Base-by-base conservation (phyloP, 2,329 filamentous ascomycete species). In the Simplicillium sp. region DNA sequence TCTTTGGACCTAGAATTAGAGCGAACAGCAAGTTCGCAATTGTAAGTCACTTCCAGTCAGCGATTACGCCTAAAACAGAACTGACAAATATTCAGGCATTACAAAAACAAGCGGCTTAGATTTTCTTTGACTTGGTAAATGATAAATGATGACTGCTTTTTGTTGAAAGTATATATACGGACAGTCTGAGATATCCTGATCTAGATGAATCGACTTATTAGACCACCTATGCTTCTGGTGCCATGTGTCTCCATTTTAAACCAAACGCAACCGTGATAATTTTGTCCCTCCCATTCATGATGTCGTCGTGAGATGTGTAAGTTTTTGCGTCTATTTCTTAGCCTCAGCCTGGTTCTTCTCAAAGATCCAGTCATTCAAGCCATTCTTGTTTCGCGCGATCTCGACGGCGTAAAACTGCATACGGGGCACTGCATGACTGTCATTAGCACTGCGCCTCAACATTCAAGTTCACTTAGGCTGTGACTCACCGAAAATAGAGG, bases 281-380 rank as follows among this genome's bases (percentile, higher is more conserved):
- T 25, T 25, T 25, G 20, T 25, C 20, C 20, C n/a, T n/a, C n/a
- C 20, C 20, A 25, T 25, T 25, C 20, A 9, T 25, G 20, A 25
- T 6, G 20, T 25, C 20, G 20, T 25, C 20, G 20, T 25, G 20
- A 25, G 20, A 6, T 37, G 9, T 34, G 13, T 25, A 14, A 18
- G 6, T 8, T 3, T 15, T 6, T 29, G 15, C 15, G 3, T 11
- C 34, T 39, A 36, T 29, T 42, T 43, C 29, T 44, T 39, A 14
- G 64, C 61, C 60, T 75, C 68, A 42, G 73, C 71, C 54, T 90
- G 80, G 1, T 82, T 77, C 60, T 86, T 75, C 66, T 97, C 89
- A 62, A 90, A 92, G 47, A 98, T 80, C 92, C 92, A 98, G 64
- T 98, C 92, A 57, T 98, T 98, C 44, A 97, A 66, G 20, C 90